Conservation (phyloP, 805 yeast genomes). For the Wickerhamomyces ciferrii region DNA sequence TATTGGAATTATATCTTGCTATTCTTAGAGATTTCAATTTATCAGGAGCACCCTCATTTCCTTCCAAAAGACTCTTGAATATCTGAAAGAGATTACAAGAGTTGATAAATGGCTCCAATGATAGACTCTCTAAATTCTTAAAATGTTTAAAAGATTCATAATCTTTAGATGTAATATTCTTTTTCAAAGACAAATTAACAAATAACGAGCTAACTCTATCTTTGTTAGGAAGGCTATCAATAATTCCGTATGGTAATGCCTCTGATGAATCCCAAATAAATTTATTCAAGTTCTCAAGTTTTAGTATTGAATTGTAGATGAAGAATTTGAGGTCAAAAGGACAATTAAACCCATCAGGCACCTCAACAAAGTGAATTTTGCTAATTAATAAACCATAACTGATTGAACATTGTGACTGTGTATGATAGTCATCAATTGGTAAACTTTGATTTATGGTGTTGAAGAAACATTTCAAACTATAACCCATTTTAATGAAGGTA, state of each 20-base stretch:
- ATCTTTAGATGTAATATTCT: slow-evolving; percentile 5
- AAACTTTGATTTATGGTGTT: slow-evolving; percentile 5
- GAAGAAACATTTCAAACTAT: slow-evolving; percentile 34
- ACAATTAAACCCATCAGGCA: slow-evolving; percentile 37
- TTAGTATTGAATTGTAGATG: slow-evolving; percentile 20
- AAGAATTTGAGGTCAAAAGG: slow-evolving; percentile 27
- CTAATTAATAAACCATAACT: slow-evolving; percentile 16
- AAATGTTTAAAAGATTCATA: slow-evolving; percentile 14
- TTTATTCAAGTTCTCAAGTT: slow-evolving; percentile 21
- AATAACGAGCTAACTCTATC: slow-evolving; percentile 20
- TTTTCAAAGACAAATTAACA: slow-evolving; percentile 27
- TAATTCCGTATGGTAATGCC: slow-evolving; percentile 26
- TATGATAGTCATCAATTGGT: slow-evolving; percentile 5
- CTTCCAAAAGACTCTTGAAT: slow-evolving; percentile 11
- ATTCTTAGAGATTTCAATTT: slow-evolving; percentile 12
- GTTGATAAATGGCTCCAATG: slow-evolving; percentile 30
- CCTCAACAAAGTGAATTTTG: slow-evolving; percentile 26
- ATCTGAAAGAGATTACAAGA: slow-evolving; percentile 20
- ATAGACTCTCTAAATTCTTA: slow-evolving; percentile 26
- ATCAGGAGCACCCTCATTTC: slow-evolving; percentile 2
- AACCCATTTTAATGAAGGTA: slow-evolving; percentile 32
- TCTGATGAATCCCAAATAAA: slow-evolving; percentile 29
- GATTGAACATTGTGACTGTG: neutral
- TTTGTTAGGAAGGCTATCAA: slow-evolving; percentile 28
- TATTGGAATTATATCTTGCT: slow-evolving; percentile 9